Conservation (phyloP, 768 basidiomycete species). For the Mycena vitilis region DNA sequence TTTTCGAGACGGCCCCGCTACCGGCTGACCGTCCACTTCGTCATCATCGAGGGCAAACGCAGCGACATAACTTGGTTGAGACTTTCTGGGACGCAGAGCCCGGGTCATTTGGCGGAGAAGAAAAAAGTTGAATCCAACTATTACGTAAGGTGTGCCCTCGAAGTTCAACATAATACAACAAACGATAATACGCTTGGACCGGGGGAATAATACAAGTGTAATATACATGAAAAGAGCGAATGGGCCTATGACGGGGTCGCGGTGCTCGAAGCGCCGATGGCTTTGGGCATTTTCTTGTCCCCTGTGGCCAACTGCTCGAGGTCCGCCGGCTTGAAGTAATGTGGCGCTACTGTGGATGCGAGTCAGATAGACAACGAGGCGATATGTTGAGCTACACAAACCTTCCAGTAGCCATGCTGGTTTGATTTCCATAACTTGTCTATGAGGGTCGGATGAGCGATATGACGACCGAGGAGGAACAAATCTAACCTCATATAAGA, state of each 20-base stretch:
- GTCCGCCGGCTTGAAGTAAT: slow-evolving; percentile 93
- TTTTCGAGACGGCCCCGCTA: slow-evolving; percentile 54
- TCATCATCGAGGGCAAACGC: slow-evolving; percentile 50
- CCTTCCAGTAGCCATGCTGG: slow-evolving; percentile 94
- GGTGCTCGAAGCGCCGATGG: slow-evolving; percentile 53
- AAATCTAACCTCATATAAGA: slow-evolving; percentile 86
- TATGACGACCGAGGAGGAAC: background rate
- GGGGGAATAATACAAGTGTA: slow-evolving; percentile 9
- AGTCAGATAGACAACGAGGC: slow-evolving; percentile 13
- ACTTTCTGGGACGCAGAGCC: slow-evolving; percentile 65
- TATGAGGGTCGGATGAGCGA: slow-evolving; percentile 40
- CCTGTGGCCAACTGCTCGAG: slow-evolving; percentile 82
- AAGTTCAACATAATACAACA: slow-evolving; percentile 17
- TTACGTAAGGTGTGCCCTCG: background rate
- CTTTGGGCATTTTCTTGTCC: slow-evolving; percentile 96
- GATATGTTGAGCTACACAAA: slow-evolving; percentile 46
- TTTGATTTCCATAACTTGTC: slow-evolving; percentile 99
- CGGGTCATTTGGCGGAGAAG: slow-evolving; percentile 56
- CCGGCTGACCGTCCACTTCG: slow-evolving; percentile 39
- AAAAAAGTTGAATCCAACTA: background rate
- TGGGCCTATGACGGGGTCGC: background rate
- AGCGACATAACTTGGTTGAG: slow-evolving; percentile 61
- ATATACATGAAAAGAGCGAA: background rate
- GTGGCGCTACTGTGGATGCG: slow-evolving; percentile 81
- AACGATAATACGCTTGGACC: slow-evolving; percentile 11